Conservation (phyloP, 331 rosid genomes). For the Phaseolus coccineus region DNA sequence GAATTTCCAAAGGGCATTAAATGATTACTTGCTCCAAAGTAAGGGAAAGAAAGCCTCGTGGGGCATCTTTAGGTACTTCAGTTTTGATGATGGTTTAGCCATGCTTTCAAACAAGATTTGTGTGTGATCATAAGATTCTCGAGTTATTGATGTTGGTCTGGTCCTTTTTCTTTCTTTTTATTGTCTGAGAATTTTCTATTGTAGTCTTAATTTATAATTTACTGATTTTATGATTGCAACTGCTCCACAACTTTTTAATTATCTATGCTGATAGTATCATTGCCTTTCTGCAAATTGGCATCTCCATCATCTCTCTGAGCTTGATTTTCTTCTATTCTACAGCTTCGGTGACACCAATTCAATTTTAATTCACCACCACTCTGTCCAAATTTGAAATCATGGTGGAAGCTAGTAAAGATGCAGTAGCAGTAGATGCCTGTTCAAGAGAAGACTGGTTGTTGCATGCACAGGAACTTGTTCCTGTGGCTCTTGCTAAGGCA, state of each 20-base stretch:
- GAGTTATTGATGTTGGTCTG: constrained; percentile 63
- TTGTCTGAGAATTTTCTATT: constrained; percentile 40
- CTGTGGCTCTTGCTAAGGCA: constrained; percentile 70
- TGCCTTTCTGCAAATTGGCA: constrained; percentile 41
- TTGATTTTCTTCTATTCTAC: constrained; percentile 49
- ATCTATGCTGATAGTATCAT: constrained; percentile 49
- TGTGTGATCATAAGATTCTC: constrained; percentile 76
- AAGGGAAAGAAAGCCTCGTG: constrained; percentile 49
- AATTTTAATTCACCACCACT: constrained; percentile 24
- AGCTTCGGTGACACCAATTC: constrained; percentile 44
- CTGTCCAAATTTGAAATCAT: constrained; percentile 52
- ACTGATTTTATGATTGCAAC: constrained; percentile 68
- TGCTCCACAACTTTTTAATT: constrained; percentile 66
- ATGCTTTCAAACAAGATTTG: constrained; percentile 59
- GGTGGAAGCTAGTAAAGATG: constrained; percentile 63
- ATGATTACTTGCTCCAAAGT: constrained; percentile 56
- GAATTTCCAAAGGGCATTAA: constrained; percentile 51
- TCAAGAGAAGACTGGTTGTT: constrained; percentile 75
- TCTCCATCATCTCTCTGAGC: constrained; percentile 49
- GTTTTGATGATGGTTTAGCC: constrained; percentile 52
- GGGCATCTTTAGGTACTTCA: constrained; percentile 64
- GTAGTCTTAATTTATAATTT: constrained; percentile 60
- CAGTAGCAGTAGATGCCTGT: constrained; percentile 38
- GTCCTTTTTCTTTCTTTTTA: constrained; percentile 21
- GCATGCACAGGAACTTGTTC: constrained; percentile 77